Evolutionary conservation across 805 yeast genomes (phyloP).

Genomic region (Scheffersomyces stipitis): DNA sequence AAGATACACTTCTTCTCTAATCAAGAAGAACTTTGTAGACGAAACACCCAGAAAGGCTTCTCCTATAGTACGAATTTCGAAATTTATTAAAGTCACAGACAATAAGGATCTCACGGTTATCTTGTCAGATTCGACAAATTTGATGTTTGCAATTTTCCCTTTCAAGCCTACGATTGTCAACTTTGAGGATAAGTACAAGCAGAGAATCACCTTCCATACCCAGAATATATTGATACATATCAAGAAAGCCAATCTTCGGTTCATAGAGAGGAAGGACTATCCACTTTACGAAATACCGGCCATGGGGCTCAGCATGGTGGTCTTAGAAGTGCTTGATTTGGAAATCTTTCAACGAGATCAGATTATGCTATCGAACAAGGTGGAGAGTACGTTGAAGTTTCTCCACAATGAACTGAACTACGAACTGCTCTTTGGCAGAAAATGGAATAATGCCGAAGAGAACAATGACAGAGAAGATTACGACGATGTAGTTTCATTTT

Average conservation of each 20-base stretch:
- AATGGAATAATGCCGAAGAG: too few relatives aligned
- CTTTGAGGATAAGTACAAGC: conserved; percentile 31
- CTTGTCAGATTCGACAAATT: conserved; percentile 32
- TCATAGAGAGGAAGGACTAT: conserved; percentile 7
- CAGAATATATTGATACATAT: conserved; percentile 25
- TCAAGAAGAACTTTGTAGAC: conserved; percentile 17
- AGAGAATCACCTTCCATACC: conserved; percentile 35
- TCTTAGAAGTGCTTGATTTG: conserved; percentile 30
- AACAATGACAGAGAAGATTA: too few relatives aligned
- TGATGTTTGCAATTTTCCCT: conserved; percentile 30
- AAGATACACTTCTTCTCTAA: conserved; percentile 9
- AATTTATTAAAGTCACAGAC: conserved; percentile 21
- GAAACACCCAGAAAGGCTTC: conserved; percentile 2
- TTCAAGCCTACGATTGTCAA: conserved; percentile 22
- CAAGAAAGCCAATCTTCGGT: conserved; percentile 26
- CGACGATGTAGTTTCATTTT: too few relatives aligned
- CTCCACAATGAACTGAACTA: too few relatives aligned
- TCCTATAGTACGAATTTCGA: conserved; percentile 29
- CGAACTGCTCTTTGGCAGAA: too few relatives aligned
- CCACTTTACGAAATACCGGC: conserved; percentile 12
- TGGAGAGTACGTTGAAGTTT: too few relatives aligned
- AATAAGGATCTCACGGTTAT: conserved; percentile 27
- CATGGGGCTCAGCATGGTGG: too few relatives aligned
- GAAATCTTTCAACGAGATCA: conserved; percentile 34
- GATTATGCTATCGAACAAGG: too few relatives aligned